These are phyloP conservation scores for Knoxdaviesia proteae DNA, from an alignment of 2,329 filamentous ascomycete species.

Conservation along the genomic window DNA sequence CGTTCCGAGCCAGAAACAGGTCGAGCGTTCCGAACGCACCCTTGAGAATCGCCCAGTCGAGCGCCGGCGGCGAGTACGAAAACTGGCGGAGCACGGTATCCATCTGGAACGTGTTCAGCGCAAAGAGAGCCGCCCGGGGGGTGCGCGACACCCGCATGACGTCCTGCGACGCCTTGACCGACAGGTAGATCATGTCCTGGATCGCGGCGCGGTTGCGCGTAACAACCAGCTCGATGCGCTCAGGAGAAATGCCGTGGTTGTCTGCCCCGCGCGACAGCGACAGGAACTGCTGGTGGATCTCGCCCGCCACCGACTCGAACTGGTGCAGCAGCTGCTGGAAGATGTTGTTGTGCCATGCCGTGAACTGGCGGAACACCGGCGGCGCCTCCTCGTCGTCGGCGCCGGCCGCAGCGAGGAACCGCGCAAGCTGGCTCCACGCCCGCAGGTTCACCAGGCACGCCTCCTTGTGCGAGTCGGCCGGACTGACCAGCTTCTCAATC, in stretches of 20 bases:
- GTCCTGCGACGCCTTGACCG: slow-evolving; percentile 26
- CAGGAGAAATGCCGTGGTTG: slow-evolving; percentile 19
- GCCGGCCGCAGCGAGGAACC: slow-evolving; percentile 30
- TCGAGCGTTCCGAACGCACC: slow-evolving; percentile 24
- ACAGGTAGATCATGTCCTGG: slow-evolving; percentile 29
- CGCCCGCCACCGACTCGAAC: slow-evolving; percentile 31
- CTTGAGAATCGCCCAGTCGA: slow-evolving; percentile 25
- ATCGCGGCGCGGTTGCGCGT: slow-evolving; percentile 29
- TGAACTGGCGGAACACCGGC: slow-evolving; percentile 25
- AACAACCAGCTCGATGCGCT: slow-evolving; percentile 27
- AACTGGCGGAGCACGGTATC: slow-evolving; percentile 29
- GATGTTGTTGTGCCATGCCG: slow-evolving; percentile 31
- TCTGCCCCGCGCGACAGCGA: slow-evolving; percentile 22
- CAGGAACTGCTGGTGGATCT: slow-evolving; percentile 34
- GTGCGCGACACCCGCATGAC: slow-evolving; percentile 25
- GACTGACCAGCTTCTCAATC: slow-evolving; percentile 37
- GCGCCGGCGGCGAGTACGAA: slow-evolving; percentile 16
- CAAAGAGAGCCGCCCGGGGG: slow-evolving; percentile 25
- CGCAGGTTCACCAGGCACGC: slow-evolving; percentile 43
- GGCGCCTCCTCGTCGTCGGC: slow-evolving; percentile 13
- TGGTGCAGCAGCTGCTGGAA: slow-evolving; percentile 37
- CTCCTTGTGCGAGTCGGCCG: slow-evolving; percentile 42
- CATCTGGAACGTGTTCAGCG: slow-evolving; percentile 27
- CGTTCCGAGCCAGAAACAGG: slow-evolving; percentile 16
- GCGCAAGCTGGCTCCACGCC: slow-evolving; percentile 40